Base-by-base conservation (phyloP, 2,329 filamentous ascomycete genomes). In the Pseudopyricularia cyperi region DNA sequence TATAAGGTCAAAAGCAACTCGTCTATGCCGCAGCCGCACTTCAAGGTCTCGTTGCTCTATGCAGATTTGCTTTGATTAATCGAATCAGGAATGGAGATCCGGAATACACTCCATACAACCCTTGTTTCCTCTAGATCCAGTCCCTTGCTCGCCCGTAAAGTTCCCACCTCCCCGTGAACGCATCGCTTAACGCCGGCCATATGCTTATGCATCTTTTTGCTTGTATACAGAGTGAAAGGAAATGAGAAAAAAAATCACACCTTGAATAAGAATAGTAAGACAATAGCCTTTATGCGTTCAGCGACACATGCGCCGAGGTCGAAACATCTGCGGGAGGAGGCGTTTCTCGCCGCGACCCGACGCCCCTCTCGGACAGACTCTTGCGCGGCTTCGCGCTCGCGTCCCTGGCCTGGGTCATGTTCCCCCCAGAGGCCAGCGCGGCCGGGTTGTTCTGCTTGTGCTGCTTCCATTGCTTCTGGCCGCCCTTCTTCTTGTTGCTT, bases 341-440 rank as follows among this genome's bases (percentile, higher is more conserved):
- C 17, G 17, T 4, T 19, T 42, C 42, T 33, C 32, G 51, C 24
- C 32, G 53, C 11, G 34, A 46, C 19, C 22, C 55, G 19, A 61
- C 57, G 17, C 65, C 63, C 15, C 65, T 62, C 37, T 62, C 60
- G 3, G 65, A 65, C 12, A 66, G 59, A 14, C 53, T 47, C 55
- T 56, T 56, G 17, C 47, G 52, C 7, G 33, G 52, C 26, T 48
- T 47, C 33, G 44, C 42, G n/a, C 15, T 54, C 15, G 47, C 58
- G 55, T 66, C 58, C 48, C 68, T 66, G 33, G 65, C 65, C 51
- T 69, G 64, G n/a, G 62, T 66, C 61, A 69, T 69, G 50, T 72
- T 67, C 1, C 72, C 72, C 74, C 74, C n/a, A 69, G 57, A 54
- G 1, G 57, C 74, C 48, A 74, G 57, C 1, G 74, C 74, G 34